Evolutionary conservation across 805 yeast species (phyloP).

Genomic region (Kuraishia hungarica): DNA sequence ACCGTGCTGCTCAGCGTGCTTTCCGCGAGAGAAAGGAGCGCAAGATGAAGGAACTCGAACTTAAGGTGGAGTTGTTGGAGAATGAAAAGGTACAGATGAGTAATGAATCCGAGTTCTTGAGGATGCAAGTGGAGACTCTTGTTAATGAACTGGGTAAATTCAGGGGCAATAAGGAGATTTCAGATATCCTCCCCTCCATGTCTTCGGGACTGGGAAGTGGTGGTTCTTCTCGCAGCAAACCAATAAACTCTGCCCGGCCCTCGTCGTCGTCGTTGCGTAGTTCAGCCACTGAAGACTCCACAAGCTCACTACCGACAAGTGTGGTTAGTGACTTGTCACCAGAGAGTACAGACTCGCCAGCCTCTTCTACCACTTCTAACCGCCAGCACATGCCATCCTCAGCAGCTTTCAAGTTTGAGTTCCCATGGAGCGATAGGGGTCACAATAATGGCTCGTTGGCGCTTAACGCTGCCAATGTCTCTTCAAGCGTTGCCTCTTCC

Average conservation of each 20-base stretch:
- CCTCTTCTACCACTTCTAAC: neutral
- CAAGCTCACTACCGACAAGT: neutral
- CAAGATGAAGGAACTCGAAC: conserved; percentile 79
- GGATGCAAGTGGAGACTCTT: conserved; percentile 68
- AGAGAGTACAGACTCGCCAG: neutral
- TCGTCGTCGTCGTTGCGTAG: conserved; percentile 2
- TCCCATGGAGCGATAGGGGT: conserved; percentile 37
- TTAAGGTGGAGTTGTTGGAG: conserved; percentile 66
- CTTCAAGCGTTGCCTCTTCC: neutral
- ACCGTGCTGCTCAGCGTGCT: conserved; percentile 97
- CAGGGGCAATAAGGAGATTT: conserved; percentile 24
- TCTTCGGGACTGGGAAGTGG: neutral
- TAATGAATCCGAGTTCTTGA: conserved; percentile 65
- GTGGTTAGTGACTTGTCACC: neutral
- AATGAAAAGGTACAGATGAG: conserved; percentile 57
- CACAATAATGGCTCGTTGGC: neutral
- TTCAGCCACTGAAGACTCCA: neutral
- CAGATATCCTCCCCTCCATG: conserved; percentile 5
- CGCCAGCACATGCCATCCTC: neutral
- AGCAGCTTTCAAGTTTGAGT: conserved; percentile 37
- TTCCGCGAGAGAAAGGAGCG: conserved; percentile 90
- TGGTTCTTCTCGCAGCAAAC: neutral
- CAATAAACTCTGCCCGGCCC: neutral
- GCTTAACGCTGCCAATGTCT: neutral
- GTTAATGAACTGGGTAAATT: conserved; percentile 62